Base-by-base conservation (phyloP, 1,284 basidiomycete genomes). In the Sporisorium exsertum region DNA sequence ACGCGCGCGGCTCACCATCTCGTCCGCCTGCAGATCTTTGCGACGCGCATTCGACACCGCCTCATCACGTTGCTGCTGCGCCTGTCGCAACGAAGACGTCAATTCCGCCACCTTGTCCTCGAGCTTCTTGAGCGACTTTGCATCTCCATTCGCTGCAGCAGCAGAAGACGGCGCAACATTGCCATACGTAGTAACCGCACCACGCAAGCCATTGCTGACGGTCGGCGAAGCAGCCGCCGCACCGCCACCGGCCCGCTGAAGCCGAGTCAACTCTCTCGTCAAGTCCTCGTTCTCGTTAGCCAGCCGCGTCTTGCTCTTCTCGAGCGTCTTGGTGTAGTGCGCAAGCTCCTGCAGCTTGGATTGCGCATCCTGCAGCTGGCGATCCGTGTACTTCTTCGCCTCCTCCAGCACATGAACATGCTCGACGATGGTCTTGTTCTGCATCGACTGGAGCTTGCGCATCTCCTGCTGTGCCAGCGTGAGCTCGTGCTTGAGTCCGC, bases 341-440 rank as follows among this genome's bases (percentile, higher is more conserved):
- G 88, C 88, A 50, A 92, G 91, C 80, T 91, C 90, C 85, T 91
- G 89, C 29, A 95, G 85, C 85, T 94, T 93, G 26, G 89, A 86
- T 73, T 93, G 91, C 0, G 93, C 92, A 22, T 94, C 93, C 27
- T 88, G 90, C 8, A 98, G 90, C 85, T 98, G 94, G 27, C 93
- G 90, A 84, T 99, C 96, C 1, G 97, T 97, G 72, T 97, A 92
- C 64, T 92, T 92, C 86, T 98, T 98, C 12, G 97, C 96, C 83
- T 97, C 94, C 85, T 99, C 95, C 7, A 97, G 89, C 18, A 99
- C 97, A 81, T 99, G 93, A 22, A 99, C 95, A 83, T 99, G 97
- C 86, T 99, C 96, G 53, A 99, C 95, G 65, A 97, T 97, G 15
- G 94, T 98, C 88, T 96, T 97, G 88, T 98, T 94, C 86, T 95